Percentiles rank a stretch among this genome's conserved stretches.
Conservation (phyloP, 2,329 filamentous ascomycete species). For the Pseudopyricularia javanii region DNA sequence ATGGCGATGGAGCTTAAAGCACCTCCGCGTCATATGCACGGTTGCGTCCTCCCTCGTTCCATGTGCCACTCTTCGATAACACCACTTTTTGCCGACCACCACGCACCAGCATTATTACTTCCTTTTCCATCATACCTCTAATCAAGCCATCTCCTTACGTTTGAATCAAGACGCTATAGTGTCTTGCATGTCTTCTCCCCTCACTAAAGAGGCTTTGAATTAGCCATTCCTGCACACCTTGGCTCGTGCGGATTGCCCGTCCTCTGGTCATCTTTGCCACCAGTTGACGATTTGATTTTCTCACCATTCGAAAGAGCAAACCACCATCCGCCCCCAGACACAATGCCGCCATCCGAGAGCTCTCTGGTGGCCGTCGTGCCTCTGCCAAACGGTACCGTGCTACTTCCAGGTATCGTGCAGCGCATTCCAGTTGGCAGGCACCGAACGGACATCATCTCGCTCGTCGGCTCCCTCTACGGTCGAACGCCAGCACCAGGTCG, state of each 20-base stretch:
- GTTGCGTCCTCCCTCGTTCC: neutral
- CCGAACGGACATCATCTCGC: slow-evolving; percentile 76
- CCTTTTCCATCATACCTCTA: too few species aligned
- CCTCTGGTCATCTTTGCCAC: neutral
- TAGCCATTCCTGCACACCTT: neutral
- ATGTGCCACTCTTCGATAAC: neutral
- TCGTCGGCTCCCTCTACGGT: slow-evolving; percentile 77
- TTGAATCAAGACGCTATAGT: too few species aligned
- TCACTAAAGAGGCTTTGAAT: neutral
- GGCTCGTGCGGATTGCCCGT: neutral
- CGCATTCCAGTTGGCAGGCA: slow-evolving; percentile 69
- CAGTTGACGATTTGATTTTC: neutral
- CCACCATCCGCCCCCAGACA: neutral
- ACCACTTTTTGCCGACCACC: neutral
- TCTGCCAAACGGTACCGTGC: slow-evolving; percentile 65
- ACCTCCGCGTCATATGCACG: neutral
- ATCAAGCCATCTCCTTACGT: too few species aligned
- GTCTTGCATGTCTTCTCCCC: neutral
- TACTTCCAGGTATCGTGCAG: slow-evolving; percentile 75
- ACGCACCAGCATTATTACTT: neutral
- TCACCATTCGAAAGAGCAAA: neutral
- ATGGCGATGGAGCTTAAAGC: neutral
- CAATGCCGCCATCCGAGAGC: slow-evolving; percentile 1
- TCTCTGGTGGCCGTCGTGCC: slow-evolving; percentile 48
- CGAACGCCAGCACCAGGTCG: slow-evolving; percentile 45